phyloP scores from a whole-genome alignment of 2,329 filamentous ascomycete species.

The Trichoderma semiorbis region DNA sequence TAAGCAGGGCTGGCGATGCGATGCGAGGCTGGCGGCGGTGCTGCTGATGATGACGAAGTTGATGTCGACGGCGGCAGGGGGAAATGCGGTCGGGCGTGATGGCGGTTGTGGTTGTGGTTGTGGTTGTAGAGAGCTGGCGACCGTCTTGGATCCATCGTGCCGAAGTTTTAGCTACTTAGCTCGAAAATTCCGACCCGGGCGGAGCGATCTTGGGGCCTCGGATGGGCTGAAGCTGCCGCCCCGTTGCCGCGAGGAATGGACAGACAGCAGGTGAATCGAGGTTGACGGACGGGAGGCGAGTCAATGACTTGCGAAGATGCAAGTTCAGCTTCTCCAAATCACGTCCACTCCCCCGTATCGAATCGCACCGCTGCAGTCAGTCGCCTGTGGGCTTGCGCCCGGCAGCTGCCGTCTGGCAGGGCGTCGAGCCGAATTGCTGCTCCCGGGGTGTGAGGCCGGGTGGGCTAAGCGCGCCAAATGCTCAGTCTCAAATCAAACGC shows the following conservation, averaged over 20 bases:
- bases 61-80: slow-evolving; percentile 15
- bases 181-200: slow-evolving; percentile 15
- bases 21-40: slow-evolving; percentile 17
- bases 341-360: background rate
- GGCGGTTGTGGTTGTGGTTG: slow-evolving; percentile 7
- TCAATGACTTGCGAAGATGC: background rate
- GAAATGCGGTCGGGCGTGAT: slow-evolving; percentile 8
- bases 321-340: background rate
- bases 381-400: background rate
- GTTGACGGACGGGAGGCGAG: background rate
- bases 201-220: slow-evolving; percentile 17
- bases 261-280: background rate
- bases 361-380: background rate
- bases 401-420: slow-evolving; percentile 6
- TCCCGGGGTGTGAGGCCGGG: background rate
- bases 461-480: background rate
- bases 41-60: slow-evolving; percentile 24
- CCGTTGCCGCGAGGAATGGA: background rate
- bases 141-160: slow-evolving; percentile 21
- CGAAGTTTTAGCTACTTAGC: slow-evolving; percentile 21
- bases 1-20: slow-evolving; percentile 26
- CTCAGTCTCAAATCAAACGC: background rate
- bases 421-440: slow-evolving; percentile 1
- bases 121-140: slow-evolving; percentile 19
- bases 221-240: background rate